Evolutionary conservation across 2,329 filamentous ascomycete species (phyloP), one percentile per base, ranked within the genome.

Genomic region (Colletotrichum zoysiae): DNA sequence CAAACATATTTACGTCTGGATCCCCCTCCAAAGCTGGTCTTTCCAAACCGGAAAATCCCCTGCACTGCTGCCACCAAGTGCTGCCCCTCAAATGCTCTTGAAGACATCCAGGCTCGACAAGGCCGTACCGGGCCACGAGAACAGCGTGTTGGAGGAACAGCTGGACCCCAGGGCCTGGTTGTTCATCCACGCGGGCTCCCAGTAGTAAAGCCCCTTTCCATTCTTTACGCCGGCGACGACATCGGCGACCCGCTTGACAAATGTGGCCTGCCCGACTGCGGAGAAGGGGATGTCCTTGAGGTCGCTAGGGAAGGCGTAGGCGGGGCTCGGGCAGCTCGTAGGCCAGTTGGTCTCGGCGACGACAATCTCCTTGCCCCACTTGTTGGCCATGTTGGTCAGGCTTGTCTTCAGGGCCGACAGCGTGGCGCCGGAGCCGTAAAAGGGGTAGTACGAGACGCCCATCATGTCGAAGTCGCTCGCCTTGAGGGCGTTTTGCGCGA

Each of bases 341-440:
- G 92, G 92, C 91, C 91, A 94, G 81, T 94, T 84, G 0, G 88
- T 91, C 81, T 94, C 92, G 0, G 89, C 90, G 4, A 94, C 88
- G n/a, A 91, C 82, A 7, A 94, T 82, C 50, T 89, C 84, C 80
- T 94, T 94, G 11, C 85, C 86, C 83, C 89, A 94, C 5, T 83
- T 86, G 53, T 79, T 84, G 16, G 87, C 87, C 84, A 94, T 86
- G 68, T 89, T 90, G 5, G 78, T 83, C 69, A 94, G 77, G 20
- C 85, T 88, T 0, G 82, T 82, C 76, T 87, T 84, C 44, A 94
- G 84, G 12, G 84, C 83, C 0, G 87, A 80, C 0, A 93, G 84
- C 0, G 89, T 91, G 0, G 91, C 91, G 1, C 77, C 82, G 0
- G 83, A 78, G 77, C 86, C 87, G 80, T 92, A 93, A 80, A 93